A percentile compares a stretch with the other conserved stretches of the same genome.
Evolutionary conservation across 2,329 filamentous ascomycete genomes (phyloP).

Genomic region (Metarhizium guizhouense): DNA sequence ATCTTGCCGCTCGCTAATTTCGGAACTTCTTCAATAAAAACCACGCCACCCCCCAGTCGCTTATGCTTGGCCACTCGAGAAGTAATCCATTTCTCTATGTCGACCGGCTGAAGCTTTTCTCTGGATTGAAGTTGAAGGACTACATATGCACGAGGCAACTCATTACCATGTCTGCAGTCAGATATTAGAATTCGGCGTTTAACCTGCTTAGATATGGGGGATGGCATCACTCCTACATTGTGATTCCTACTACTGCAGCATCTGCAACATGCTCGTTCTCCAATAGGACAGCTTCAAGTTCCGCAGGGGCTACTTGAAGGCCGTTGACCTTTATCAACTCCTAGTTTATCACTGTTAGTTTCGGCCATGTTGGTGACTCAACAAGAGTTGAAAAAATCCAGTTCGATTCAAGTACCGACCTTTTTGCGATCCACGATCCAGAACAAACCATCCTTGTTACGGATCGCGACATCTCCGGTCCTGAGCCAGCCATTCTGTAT

Average conservation of each 20-base stretch:
- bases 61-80: constrained; percentile 42
- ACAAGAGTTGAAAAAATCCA: too few species aligned
- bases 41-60: constrained; percentile 39
- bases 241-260: too few species aligned
- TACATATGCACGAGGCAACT: constrained; percentile 45
- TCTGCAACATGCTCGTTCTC: too few species aligned
- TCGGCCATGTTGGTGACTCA: too few species aligned
- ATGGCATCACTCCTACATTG: too few species aligned
- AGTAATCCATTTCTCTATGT: constrained; percentile 26
- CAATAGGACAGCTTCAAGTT: too few species aligned
- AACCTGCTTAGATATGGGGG: too few species aligned
- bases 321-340: too few species aligned
- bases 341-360: too few species aligned
- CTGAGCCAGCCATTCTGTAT: constrained; percentile 47
- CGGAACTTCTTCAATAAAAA: constrained; percentile 47
- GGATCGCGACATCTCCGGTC: constrained; percentile 48
- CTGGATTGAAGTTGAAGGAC: constrained; percentile 36
- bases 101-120: constrained; percentile 35
- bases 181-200: neutral
- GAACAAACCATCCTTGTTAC: constrained; percentile 36
- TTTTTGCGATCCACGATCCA: too few species aligned
- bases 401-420: too few species aligned
- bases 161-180: constrained; percentile 30
- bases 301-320: too few species aligned
- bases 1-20: constrained; percentile 51